Conservation (phyloP, 2,329 filamentous ascomycete genomes). For the Sporothrix phasma region DNA sequence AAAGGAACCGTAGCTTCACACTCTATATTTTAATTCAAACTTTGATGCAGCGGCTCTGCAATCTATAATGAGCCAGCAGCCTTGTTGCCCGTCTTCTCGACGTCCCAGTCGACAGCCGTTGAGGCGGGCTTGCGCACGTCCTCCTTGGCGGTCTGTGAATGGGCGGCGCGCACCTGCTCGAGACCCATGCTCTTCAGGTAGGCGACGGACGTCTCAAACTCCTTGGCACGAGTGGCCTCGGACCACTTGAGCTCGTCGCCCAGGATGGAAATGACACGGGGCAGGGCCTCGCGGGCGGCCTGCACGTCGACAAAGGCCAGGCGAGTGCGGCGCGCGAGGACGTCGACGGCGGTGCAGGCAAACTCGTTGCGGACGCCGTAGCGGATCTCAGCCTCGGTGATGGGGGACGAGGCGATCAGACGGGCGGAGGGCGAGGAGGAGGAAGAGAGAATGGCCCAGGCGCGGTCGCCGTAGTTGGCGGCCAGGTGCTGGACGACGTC, state of each 20-base stretch:
- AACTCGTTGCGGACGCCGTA: constrained; percentile 86
- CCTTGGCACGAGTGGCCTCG: constrained; percentile 56
- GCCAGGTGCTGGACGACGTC: constrained; percentile 85
- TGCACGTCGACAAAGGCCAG: constrained; percentile 88
- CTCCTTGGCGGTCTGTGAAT: neutral
- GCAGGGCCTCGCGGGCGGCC: constrained; percentile 76
- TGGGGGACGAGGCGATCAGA: constrained; percentile 8
- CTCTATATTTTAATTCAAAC: no score
- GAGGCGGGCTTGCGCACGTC: neutral
- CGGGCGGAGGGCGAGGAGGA: neutral
- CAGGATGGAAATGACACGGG: constrained; percentile 84
- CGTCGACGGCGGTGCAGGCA: constrained; percentile 81
- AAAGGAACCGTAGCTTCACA: no score
- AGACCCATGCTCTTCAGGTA: constrained; percentile 57
- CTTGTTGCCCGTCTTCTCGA: neutral
- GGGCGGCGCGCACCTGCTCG: constrained; percentile 31
- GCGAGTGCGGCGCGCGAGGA: constrained; percentile 73
- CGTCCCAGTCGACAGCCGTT: neutral
- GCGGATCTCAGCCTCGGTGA: constrained; percentile 51
- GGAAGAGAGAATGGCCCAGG: constrained; percentile 61
- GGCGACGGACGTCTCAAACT: constrained; percentile 61
- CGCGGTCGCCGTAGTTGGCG: constrained; percentile 80
- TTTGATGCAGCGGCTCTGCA: no score
- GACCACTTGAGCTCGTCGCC: constrained; percentile 73
- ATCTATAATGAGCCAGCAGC: neutral